Evolutionary conservation across 441 rosid genomes (phyloP), one percentile per base, ranked within the genome.

Genomic region (Biscutella auriculata): DNA sequence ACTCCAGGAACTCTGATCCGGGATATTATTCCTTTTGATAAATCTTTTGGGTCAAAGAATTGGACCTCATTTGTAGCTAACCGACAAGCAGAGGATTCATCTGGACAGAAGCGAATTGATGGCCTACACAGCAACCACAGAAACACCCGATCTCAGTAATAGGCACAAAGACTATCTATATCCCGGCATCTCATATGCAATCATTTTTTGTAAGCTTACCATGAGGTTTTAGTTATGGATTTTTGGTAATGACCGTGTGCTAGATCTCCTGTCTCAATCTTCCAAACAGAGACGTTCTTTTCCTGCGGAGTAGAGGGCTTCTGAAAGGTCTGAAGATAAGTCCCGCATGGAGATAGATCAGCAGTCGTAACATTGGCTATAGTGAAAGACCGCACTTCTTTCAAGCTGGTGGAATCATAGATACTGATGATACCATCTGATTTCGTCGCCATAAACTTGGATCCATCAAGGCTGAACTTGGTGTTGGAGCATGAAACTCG

Each of bases 21-120:
- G 34, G 82, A 59, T 15, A 62, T 44, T 23, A 88, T 59, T 44
- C 97, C 96, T 70, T 83, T 81, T 4, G 94, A 79, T 73, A 85
- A 84, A 80, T 88, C 94, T 43, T 41, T 70, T 25, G 83, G 81
- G 55, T 92, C 85, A 61, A 88, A 88, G 74, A 88, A 85, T 8
- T 86, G 96, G 67, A 92, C 77, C 71, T 92, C 95, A 49, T 88
- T 88, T 53, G 96, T 92, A 17, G 81, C 94, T 68, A 92, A 60
- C 28, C 89, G 91, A 68, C 91, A 92, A 0, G 87, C 88, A 28
- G 83, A 80, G 60, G 80, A 74, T 76, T 92, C 98, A 74, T 88
- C 94, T 54, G 79, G 75, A 72, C 79, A 81, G 71, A 88, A 92
- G 26, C 73, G 72, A 56, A 92, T 64, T 1, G 85, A 79, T 8